Evolutionary conservation across 2,329 filamentous ascomycete species (phyloP).

Genomic region (Xylariaceae sp.): DNA sequence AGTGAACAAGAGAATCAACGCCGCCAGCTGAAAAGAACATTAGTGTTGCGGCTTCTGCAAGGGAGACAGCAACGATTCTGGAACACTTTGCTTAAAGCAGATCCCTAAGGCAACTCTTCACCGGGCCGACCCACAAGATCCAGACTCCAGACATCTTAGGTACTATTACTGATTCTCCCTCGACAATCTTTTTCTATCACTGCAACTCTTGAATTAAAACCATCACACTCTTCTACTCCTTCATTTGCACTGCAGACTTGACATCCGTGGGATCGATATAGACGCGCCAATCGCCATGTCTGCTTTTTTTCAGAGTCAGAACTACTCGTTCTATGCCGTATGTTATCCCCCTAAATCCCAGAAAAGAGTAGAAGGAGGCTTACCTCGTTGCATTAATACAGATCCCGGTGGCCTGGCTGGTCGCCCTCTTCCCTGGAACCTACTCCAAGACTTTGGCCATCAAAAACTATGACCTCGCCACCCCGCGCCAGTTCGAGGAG

Average conservation of each 20-base stretch:
- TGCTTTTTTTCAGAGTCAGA: slow-evolving; percentile 18
- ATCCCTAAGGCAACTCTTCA: neutral
- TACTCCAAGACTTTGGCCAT: slow-evolving; percentile 14
- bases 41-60: no score
- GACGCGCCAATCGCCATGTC: slow-evolving; percentile 14
- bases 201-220: no score
- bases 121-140: neutral
- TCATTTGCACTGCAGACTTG: neutral
- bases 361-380: neutral
- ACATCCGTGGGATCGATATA: neutral
- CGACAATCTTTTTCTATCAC: neutral
- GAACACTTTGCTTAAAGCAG: no score
- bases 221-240: neutral
- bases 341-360: neutral
- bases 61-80: no score
- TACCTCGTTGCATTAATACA: slow-evolving; percentile 2
- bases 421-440: slow-evolving; percentile 9
- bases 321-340: slow-evolving; percentile 26
- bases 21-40: no score
- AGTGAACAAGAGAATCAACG: no score
- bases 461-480: slow-evolving; percentile 17
- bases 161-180: neutral
- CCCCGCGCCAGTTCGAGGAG: slow-evolving; percentile 15
- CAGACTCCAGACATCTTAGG: neutral
- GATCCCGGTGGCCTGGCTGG: slow-evolving; percentile 20